Base-by-base conservation (phyloP, 768 basidiomycete species). In the Butyriboletus loyo region DNA sequence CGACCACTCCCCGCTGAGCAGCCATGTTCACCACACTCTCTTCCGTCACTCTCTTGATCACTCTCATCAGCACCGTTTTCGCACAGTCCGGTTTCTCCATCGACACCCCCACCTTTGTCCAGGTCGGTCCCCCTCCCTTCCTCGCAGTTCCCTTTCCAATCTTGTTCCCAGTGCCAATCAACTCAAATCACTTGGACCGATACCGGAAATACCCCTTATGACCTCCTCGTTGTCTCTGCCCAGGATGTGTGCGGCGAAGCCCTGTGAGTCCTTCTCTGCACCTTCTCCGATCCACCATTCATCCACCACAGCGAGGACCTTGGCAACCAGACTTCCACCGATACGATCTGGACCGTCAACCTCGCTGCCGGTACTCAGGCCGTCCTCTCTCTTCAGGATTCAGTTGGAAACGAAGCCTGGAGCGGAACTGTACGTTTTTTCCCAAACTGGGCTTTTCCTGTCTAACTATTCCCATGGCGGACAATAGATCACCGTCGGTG, bases 11-110 rank as follows among this genome's bases (percentile, higher is more conserved):
- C 56, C 35, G 31, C 58, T 36, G 56, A 55, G 55, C 56, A 59
- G 71, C 69, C 72, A 92, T 91, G 89, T 84, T 84, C 80, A 73
- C 82, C 75, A 87, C 89, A 73, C 72, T 91, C 87, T 46, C 89
- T 88, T 78, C 79, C 54, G 66, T 81, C 73, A 76, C 86, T 63
- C 81, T 90, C 84, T 72, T 89, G 75, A 70, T 78, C 64, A 65
- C 75, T 59, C 73, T 84, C 67, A 60, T 81, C 63, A 74, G 65
- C 56, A 73, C 73, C 64, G 83, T 74, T 49, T 59, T 78, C 49
- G 84, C 87, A 1, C 63, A 64, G 39, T 57, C 55, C 52, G 74
- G 71, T 19, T 78, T 89, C 59, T 64, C 71, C 37, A 72, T 89
- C 61, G 64, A 61, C 58, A 79, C 79, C 24, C 85, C 86, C 36